phyloP scores from a whole-genome alignment of 495 filamentous ascomycete genomes.

The Ramalina intermedia region DNA sequence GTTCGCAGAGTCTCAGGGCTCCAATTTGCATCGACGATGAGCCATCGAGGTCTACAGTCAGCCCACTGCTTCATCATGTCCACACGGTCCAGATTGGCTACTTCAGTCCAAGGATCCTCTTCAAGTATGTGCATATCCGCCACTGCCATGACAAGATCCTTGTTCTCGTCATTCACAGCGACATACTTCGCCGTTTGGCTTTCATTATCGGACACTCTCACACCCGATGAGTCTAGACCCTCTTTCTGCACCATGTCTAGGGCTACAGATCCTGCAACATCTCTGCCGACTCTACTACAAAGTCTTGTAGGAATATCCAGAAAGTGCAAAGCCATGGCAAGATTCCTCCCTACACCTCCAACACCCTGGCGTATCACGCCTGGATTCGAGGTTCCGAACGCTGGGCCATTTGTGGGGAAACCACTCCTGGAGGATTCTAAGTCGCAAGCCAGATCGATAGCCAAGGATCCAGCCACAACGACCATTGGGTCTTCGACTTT shows the following conservation, averaged over 20 bases:
- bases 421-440: conserved; percentile 33
- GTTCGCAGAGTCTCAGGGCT: conserved; percentile 39
- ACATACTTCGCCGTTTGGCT: conserved; percentile 77
- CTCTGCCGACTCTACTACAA: conserved; percentile 63
- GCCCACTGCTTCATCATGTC: conserved; percentile 39
- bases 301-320: conserved; percentile 45
- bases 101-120: conserved; percentile 16
- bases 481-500: conserved; percentile 27
- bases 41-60: conserved; percentile 47
- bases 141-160: conserved; percentile 75
- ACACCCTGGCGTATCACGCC: conserved; percentile 64
- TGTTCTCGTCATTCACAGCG: conserved; percentile 68
- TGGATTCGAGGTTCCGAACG: conserved; percentile 74
- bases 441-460: conserved; percentile 78
- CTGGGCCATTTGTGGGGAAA: conserved; percentile 28
- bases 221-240: conserved; percentile 48
- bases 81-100: background rate
- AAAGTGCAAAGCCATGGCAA: conserved; percentile 63
- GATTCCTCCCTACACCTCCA: conserved; percentile 91
- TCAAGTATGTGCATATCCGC: conserved; percentile 88
- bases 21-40: conserved; percentile 81
- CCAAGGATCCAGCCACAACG: conserved; percentile 80
- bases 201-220: conserved; percentile 39
- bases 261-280: conserved; percentile 60
- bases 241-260: conserved; percentile 42